A percentile compares a stretch with the other conserved stretches of the same genome.
Conservation (phyloP, 768 basidiomycete genomes). For the Dentipellis fragilis region DNA sequence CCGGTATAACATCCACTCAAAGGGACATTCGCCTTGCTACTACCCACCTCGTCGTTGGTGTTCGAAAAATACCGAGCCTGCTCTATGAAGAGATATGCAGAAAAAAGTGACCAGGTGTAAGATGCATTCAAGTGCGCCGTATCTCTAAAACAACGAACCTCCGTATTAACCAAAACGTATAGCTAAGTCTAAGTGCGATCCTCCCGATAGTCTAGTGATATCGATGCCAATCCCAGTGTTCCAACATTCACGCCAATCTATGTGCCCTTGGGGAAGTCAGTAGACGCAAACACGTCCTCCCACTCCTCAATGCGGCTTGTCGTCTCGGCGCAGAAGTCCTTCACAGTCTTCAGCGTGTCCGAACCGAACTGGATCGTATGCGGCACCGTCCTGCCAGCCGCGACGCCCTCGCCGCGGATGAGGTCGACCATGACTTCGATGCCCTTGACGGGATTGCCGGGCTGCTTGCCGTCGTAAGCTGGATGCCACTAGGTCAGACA, state of each 20-base stretch:
- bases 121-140: no score
- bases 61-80: no score
- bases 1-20: no score
- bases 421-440: background rate
- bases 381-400: background rate
- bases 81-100: no score
- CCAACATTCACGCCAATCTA: background rate
- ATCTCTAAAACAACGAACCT: no score
- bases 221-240: no score
- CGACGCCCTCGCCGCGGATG: background rate
- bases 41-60: no score
- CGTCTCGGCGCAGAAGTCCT: background rate
- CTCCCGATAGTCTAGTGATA: no score
- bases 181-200: no score
- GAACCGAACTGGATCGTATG: background rate
- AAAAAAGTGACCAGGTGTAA: no score
- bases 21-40: no score
- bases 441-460: background rate
- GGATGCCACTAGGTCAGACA: background rate
- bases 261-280: background rate
- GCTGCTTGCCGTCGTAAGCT: background rate
- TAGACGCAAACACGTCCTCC: background rate
- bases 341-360: background rate
- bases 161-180: no score
- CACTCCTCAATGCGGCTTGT: background rate